phyloP scores from a whole-genome alignment of 805 yeast genomes.

The Metschnikowia gelsemii region DNA sequence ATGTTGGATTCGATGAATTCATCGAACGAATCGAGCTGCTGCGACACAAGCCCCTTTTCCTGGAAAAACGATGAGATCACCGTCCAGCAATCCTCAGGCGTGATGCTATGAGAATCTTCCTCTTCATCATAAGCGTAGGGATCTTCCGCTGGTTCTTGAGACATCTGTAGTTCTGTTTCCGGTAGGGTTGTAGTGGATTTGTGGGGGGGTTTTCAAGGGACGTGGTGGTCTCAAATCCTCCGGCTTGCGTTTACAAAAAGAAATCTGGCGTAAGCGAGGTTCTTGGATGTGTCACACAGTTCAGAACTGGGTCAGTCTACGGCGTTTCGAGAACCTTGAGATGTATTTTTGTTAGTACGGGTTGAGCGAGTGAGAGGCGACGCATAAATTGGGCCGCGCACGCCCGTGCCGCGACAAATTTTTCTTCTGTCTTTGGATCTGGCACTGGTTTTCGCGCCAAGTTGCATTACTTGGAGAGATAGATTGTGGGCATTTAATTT shows the following conservation, averaged over 20 bases:
- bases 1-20: slow-evolving; percentile 96
- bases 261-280: too few species aligned
- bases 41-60: slow-evolving; percentile 95
- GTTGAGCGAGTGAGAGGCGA: slow-evolving; percentile 1
- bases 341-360: not conserved
- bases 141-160: slow-evolving; percentile 41
- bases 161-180: slow-evolving; percentile 15
- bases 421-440: not conserved
- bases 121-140: slow-evolving; percentile 68
- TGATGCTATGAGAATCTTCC: slow-evolving; percentile 60
- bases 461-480: not conserved
- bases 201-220: too few species aligned
- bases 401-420: slow-evolving; percentile 11
- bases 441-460: not conserved
- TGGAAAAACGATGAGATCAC: slow-evolving; percentile 95
- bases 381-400: slow-evolving; percentile 10
- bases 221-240: too few species aligned
- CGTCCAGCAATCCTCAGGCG: slow-evolving; percentile 99
- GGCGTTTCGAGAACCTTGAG: not conserved
- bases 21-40: slow-evolving; percentile 96
- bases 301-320: slow-evolving; percentile 3
- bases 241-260: too few species aligned
- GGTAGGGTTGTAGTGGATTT: not conserved
- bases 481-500: too few species aligned
- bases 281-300: slow-evolving; percentile 3